A percentile compares a stretch with the other conserved stretches of the same genome.
phyloP scores from a whole-genome alignment of 1,284 basidiomycete genomes.

The Fomitopsis palustris region DNA sequence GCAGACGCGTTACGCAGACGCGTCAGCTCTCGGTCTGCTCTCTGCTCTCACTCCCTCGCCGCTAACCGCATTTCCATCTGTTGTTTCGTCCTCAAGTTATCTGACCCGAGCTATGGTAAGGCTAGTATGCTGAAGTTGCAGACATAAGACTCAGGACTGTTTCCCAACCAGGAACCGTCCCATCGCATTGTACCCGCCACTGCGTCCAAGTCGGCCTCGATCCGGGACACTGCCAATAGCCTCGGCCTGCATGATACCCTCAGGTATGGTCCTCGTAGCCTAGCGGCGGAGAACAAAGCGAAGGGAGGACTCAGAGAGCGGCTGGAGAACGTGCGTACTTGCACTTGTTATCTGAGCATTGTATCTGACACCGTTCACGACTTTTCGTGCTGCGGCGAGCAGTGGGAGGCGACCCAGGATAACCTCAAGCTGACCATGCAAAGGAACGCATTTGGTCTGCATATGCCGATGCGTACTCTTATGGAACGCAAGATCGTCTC shows the following conservation, averaged over 20 bases:
- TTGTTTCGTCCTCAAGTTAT: neutral
- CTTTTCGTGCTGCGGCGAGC: neutral
- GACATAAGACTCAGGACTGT: neutral
- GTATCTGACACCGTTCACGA: neutral
- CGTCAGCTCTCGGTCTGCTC: neutral
- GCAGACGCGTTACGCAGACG: neutral
- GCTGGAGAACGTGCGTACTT: constrained; percentile 62
- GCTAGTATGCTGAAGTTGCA: neutral
- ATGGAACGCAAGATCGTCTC: constrained; percentile 93
- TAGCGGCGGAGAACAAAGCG: constrained; percentile 66
- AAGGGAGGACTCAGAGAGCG: constrained; percentile 56
- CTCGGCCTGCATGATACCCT: constrained; percentile 80
- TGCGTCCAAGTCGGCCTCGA: constrained; percentile 56
- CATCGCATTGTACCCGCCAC: constrained; percentile 62
- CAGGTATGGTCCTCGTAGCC: constrained; percentile 69
- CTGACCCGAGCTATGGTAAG: neutral
- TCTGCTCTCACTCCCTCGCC: neutral
- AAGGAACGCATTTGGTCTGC: constrained; percentile 83
- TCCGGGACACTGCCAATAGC: constrained; percentile 65
- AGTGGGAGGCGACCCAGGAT: constrained; percentile 96
- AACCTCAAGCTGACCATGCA: constrained; percentile 84
- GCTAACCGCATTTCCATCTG: neutral
- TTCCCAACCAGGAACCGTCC: constrained; percentile 50
- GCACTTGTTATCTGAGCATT: neutral
- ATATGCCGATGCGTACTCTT: constrained; percentile 82